Evolutionary conservation across 2,329 filamentous ascomycete genomes (phyloP), one percentile per base, ranked within the genome.

Genomic region (Cercospora sp.): DNA sequence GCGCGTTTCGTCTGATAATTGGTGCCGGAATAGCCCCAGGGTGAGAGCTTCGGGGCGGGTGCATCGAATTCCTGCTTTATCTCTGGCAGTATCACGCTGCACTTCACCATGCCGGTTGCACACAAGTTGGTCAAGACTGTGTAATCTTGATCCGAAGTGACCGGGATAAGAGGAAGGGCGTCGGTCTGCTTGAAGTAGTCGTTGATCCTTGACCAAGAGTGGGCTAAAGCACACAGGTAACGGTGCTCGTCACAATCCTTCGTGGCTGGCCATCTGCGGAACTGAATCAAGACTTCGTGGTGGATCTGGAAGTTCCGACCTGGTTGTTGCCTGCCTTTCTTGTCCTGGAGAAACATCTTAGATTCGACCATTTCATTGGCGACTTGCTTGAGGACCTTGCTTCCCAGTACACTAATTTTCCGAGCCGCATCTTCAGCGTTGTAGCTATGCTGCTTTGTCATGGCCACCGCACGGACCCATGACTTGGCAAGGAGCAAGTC

Each of bases 1-100:
- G 90, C 89, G 67, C 87, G 87, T 65, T 90, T 85, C 23, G 88
- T 90, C 74, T 91, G 87, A 77, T 93, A 93, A 70, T 90, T 88
- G 16, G 87, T 87, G 7, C 89, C 89, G 63, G 87, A 86, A 74
- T 93, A 90, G 1, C 91, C 91, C 75, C 91, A 89, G 1, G 89
- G 88, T 5, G 80, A 82, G 26, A 84, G 71, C 36, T 78, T 78
- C 16, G 81, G 81, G 12, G 75, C 74, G 0, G 80, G 78, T 3
- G 79, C 79, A 42, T 78, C 75, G 61, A 81, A 77, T 5, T 80
- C 77, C 67, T 83, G 76, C 31, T 91, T 87, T 18, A 90, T 86
- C 1, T 87, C 87, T 5, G 90, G 84, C 48, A 89, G 82, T 1
- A 83, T 75, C 0, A 86, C 81, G 3, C 83, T 79, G 6, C 91